Conservation (phyloP, 2,329 filamentous ascomycete species). For the Paecilomyces sp. region DNA sequence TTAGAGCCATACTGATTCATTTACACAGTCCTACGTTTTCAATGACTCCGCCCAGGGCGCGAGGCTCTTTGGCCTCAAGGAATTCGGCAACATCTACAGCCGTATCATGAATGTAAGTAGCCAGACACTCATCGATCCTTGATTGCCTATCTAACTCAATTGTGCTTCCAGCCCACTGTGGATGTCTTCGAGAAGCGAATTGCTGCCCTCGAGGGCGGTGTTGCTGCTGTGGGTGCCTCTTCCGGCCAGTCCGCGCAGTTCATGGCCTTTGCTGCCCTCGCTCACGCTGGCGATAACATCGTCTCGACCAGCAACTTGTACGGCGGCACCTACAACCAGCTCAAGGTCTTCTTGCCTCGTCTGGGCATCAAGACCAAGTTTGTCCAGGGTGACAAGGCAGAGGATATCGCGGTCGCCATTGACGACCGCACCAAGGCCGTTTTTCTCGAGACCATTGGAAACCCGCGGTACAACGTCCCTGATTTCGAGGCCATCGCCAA, state of each 20-base stretch:
- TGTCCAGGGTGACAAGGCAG: slow-evolving; percentile 68
- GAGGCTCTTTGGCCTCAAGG: slow-evolving; percentile 90
- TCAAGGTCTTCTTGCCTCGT: slow-evolving; percentile 85
- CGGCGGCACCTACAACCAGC: slow-evolving; percentile 94
- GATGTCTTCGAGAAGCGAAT: slow-evolving; percentile 96
- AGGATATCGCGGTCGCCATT: slow-evolving; percentile 73
- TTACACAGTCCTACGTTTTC: slow-evolving; percentile 71
- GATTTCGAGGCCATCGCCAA: slow-evolving; percentile 83
- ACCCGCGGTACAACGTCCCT: slow-evolving; percentile 87
- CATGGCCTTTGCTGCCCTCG: slow-evolving; percentile 79
- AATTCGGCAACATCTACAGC: slow-evolving; percentile 96
- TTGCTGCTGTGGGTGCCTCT: slow-evolving; percentile 73
- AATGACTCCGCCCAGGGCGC: slow-evolving; percentile 95
- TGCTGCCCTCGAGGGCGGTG: slow-evolving; percentile 88
- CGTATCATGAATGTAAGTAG: slow-evolving; percentile 80
- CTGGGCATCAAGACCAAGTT: slow-evolving; percentile 86
- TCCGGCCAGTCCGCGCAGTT: slow-evolving; percentile 91
- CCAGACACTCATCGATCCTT: background rate
- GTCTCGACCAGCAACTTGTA: slow-evolving; percentile 86
- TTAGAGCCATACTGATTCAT: background rate
- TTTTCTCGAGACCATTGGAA: slow-evolving; percentile 88
- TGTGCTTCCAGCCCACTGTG: slow-evolving; percentile 62
- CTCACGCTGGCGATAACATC: slow-evolving; percentile 85
- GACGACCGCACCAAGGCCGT: slow-evolving; percentile 91
- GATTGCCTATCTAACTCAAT: background rate